phyloP scores from a whole-genome alignment of 306 rosid genomes.

The Acacia melanoxylon region DNA sequence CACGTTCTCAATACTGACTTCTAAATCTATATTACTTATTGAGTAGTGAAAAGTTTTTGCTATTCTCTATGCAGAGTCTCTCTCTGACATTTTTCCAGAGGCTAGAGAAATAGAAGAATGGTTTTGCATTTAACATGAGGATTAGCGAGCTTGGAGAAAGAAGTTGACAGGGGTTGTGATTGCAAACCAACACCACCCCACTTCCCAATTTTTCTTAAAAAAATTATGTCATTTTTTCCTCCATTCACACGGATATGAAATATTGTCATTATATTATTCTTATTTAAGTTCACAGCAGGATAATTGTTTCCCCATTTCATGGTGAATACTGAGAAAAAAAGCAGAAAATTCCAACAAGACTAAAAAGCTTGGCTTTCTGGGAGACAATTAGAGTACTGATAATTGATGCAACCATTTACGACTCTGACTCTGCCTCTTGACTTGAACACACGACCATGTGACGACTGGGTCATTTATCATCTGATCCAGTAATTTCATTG shows the following conservation, averaged over 20 bases:
- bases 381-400: constrained; percentile 4
- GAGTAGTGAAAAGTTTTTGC: not conserved
- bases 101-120: not conserved
- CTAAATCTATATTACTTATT: not conserved
- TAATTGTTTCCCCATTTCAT: not conserved
- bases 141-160: not conserved
- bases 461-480: constrained; percentile 1
- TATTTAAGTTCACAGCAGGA: not conserved
- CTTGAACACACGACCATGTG: not conserved
- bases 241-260: not conserved
- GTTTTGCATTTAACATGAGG: not conserved
- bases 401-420: not conserved
- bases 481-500: not conserved
- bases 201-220: not conserved
- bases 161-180: not conserved
- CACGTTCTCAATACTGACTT: not conserved
- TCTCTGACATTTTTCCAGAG: not conserved
- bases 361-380: not conserved
- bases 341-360: not conserved
- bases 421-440: not conserved
- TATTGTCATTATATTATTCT: not conserved
- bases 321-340: not conserved
- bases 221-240: not conserved
- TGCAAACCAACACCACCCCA: not conserved
- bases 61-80: constrained; percentile 1